A percentile compares a stretch with the other conserved stretches of the same genome.
Conservation (phyloP, 495 filamentous ascomycete genomes). For the Oidiodendron maius region DNA sequence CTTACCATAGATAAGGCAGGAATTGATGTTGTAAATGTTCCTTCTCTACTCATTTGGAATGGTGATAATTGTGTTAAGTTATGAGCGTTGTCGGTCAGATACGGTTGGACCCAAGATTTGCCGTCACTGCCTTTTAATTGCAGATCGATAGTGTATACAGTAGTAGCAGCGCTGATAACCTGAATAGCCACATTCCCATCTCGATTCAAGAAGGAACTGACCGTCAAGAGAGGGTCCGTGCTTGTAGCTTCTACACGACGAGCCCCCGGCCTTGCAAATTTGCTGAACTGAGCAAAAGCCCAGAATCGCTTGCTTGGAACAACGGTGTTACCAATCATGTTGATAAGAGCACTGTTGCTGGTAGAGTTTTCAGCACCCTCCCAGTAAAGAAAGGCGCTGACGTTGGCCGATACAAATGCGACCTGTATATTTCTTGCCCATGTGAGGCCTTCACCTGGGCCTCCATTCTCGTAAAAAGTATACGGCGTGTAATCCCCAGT, state of each 20-base stretch:
- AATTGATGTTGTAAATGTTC: no score
- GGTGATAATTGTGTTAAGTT: no score
- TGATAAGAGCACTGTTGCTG: conserved; percentile 30
- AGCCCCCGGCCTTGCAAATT: conserved; percentile 42
- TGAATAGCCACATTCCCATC: neutral
- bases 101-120: neutral
- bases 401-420: conserved; percentile 36
- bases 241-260: conserved; percentile 29
- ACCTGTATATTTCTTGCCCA: conserved; percentile 48
- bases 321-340: conserved; percentile 25
- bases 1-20: no score
- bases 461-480: conserved; percentile 38
- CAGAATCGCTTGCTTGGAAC: conserved; percentile 39
- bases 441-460: conserved; percentile 39
- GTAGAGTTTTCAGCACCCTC: conserved; percentile 38
- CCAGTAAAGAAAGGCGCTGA: conserved; percentile 48
- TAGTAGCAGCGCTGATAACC: neutral
- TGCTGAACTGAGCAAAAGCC: conserved; percentile 40
- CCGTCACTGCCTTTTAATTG: neutral
- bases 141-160: neutral
- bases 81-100: neutral
- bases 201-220: neutral
- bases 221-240: neutral
- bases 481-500: conserved; percentile 35
- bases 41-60: no score